Percentiles rank a stretch among this genome's conserved stretches.
These are phyloP conservation scores for Suillus lakei DNA, from an alignment of 768 basidiomycete genomes.

Conservation along the genomic window DNA sequence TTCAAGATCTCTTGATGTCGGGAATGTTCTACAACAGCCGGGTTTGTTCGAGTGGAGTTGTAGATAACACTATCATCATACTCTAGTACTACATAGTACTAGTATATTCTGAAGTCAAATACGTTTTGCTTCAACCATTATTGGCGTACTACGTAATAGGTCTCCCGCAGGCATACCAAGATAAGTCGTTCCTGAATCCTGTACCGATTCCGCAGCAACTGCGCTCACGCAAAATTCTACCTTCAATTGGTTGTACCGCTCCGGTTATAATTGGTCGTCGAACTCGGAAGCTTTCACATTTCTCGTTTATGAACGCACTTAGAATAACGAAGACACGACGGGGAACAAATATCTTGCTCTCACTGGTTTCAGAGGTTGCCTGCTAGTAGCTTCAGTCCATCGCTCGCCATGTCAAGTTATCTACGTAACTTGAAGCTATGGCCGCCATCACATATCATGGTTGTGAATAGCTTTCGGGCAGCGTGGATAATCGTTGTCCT, in stretches of 20 bases:
- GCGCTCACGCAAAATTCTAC: not conserved
- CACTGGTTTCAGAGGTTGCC: not conserved
- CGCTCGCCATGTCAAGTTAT: not conserved
- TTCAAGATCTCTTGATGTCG: not conserved
- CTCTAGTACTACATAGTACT: too few species aligned
- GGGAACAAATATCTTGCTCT: not conserved
- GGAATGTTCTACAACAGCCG: not conserved
- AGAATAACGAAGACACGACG: not conserved
- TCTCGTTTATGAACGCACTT: not conserved
- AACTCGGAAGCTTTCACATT: not conserved
- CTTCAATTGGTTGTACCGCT: not conserved
- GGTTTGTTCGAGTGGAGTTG: not conserved
- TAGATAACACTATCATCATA: not conserved
- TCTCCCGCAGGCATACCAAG: not conserved
- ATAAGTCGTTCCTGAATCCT: not conserved
- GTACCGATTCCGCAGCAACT: too few species aligned
- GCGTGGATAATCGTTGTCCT: slow-evolving; percentile 67
- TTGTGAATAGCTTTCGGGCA: slow-evolving; percentile 53
- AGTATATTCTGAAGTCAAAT: too few species aligned
- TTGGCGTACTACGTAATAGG: not conserved
- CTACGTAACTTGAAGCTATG: not conserved
- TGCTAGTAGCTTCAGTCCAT: not conserved
- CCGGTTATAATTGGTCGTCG: not conserved
- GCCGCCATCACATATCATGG: slow-evolving; percentile 23
- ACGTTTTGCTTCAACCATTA: too few species aligned